These are phyloP conservation scores for Hevea brasiliensis DNA, from an alignment of 345 rosid genomes.

Conservation along the genomic window DNA sequence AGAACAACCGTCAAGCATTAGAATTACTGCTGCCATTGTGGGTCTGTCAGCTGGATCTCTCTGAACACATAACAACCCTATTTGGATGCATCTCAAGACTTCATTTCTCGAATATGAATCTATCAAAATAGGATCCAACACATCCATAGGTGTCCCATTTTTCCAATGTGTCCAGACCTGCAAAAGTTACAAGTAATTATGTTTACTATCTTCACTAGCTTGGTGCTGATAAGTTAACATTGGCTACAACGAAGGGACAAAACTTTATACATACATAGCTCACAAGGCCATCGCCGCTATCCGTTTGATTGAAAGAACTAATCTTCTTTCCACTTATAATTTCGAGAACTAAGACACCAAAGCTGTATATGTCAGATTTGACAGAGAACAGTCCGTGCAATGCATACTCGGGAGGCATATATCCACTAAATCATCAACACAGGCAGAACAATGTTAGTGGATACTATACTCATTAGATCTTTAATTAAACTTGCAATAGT, in stretches of 20 bases:
- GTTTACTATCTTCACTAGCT: no score
- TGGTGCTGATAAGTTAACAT: background rate
- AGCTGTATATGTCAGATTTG: slow-evolving; percentile 16
- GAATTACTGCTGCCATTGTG: slow-evolving; percentile 42
- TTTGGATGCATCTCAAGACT: slow-evolving; percentile 47
- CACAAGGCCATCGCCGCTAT: background rate
- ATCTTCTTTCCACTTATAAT: slow-evolving; percentile 17
- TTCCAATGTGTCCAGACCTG: slow-evolving; percentile 65
- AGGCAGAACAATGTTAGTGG: no score
- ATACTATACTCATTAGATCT: no score
- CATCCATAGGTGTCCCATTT: slow-evolving; percentile 38
- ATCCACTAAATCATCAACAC: no score
- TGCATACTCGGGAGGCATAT: slow-evolving; percentile 6
- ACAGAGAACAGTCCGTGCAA: slow-evolving; percentile 21
- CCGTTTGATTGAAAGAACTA: slow-evolving; percentile 5
- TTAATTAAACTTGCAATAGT: background rate
- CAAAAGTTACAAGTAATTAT: no score
- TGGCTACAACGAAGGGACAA: background rate
- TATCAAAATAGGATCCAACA: slow-evolving; percentile 43
- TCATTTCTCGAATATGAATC: slow-evolving; percentile 35
- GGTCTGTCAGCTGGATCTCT: slow-evolving; percentile 50
- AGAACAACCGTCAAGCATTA: slow-evolving; percentile 45
- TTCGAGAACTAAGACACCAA: slow-evolving; percentile 20
- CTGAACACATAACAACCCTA: slow-evolving; percentile 64
- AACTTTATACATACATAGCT: slow-evolving; percentile 14